Percentiles rank a stretch among this genome's conserved stretches.
Conservation (phyloP, 192 early-diverging fungal genomes). For the Lunasporangiospora selenospora region DNA sequence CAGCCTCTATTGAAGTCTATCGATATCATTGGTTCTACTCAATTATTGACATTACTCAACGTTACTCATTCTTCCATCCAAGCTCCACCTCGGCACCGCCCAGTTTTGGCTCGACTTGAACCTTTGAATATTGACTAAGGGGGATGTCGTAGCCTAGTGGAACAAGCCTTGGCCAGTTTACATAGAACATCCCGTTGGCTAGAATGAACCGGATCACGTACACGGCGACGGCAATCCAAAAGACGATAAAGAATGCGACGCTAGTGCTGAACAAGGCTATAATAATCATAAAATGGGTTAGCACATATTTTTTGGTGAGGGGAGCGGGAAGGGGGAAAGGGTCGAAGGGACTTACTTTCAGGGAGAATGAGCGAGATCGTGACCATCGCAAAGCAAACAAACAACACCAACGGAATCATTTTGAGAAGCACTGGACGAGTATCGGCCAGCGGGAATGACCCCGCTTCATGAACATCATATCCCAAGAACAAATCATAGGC, state of each 20-base stretch:
- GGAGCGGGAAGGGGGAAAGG: too few species aligned
- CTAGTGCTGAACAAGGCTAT: slow-evolving; percentile 11
- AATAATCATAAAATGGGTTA: not conserved
- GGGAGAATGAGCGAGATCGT: slow-evolving; percentile 15
- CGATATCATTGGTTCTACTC: too few species aligned
- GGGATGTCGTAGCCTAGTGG: slow-evolving; percentile 29
- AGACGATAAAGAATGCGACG: slow-evolving; percentile 28
- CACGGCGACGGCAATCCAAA: slow-evolving; percentile 53
- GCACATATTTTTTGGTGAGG: not conserved
- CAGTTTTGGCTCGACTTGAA: slow-evolving; percentile 8
- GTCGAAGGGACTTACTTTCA: slow-evolving; percentile 55
- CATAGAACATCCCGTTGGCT: slow-evolving; percentile 54
- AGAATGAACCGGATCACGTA: slow-evolving; percentile 49
- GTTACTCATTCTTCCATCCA: slow-evolving; percentile 49
- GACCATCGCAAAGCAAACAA: slow-evolving; percentile 34
- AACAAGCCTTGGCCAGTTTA: slow-evolving; percentile 58
- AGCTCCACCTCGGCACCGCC: slow-evolving; percentile 28
- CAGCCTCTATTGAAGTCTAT: too few species aligned
- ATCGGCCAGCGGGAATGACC: slow-evolving; percentile 55
- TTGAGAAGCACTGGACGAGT: slow-evolving; percentile 61
- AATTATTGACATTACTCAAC: too few species aligned
- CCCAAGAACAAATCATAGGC: slow-evolving; percentile 86
- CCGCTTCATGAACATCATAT: slow-evolving; percentile 49
- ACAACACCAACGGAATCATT: slow-evolving; percentile 22
- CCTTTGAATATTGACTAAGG: slow-evolving; percentile 1